Evolutionary conservation across 495 filamentous ascomycete genomes (phyloP), one percentile per base, ranked within the genome.

Genomic region (Penicillium longicatenatum): DNA sequence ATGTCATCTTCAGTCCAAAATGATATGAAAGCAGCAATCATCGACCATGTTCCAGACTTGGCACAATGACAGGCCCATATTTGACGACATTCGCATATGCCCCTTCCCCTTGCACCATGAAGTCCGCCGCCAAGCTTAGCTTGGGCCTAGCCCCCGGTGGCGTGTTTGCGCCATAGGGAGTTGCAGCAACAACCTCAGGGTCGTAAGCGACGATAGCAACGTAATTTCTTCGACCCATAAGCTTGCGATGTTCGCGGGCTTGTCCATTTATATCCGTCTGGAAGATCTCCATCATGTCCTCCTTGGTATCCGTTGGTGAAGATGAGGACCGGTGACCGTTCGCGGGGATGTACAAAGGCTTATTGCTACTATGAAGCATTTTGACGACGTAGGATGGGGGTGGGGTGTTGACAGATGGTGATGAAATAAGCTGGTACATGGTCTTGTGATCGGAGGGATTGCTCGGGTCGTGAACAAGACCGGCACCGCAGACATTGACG

Each of bases 281-380:
- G 82, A 98, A 98, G 61, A 98, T 91, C 76, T 98, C 94, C 86
- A 98, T 92, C 94, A 98, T 98, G 69, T 98, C 94, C 73, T 98
- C 94, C 71, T 98, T 98, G 37, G 94, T 98, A 68, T 98, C 94
- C 21, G 74, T 74, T 0, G 78, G 77, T 22, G 75, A 69, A 1
- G 70, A 50, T 2, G 77, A 77, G 19, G 85, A 89, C 59, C 90
- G 88, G 69, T 95, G 89, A 19, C 95, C 95, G 72, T 98, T 98
- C 44, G 82, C 81, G 2, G 94, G 95, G 30, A 98, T 75, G 70
- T 97, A 98, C 30, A 97, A 83, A 7, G 88, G 82, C 68, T 93
- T 95, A 76, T 90, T 91, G 64, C 68, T 73, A 78, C 86, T 88
- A 80, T 98, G 92, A 14, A 98, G 87, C 68, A 98, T 83, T 64